Base-by-base conservation (phyloP, 805 yeast genomes). In the Saccharomyces kudriavzevii region DNA sequence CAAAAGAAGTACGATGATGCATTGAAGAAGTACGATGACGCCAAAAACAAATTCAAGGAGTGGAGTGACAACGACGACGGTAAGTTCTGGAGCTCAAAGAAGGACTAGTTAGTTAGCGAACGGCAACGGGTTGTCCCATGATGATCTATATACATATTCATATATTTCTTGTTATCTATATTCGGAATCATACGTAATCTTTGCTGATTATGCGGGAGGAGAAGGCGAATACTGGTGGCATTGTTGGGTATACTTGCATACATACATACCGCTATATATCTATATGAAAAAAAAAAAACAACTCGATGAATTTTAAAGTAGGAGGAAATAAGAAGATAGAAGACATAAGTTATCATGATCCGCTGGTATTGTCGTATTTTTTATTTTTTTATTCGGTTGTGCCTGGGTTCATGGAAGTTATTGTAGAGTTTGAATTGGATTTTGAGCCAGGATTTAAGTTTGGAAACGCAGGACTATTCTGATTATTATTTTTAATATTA, bases 1-100 rank as follows among this genome's bases (percentile, higher is more conserved):
- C 65, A 67, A 58, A 58, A 58, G 40, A 58, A 69, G 40, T 66
- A 66, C 45, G 68, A 68, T 20, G 68, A 60, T 27, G 69, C 69
- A 6, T 51, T 54, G 45, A 49, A 56, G 40, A 57, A 58, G 17
- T 59, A 60, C 53, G 56, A 55, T 6, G 49, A 58, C 0, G 60
- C 64, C 13, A 52, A 52, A 43, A 48, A 58, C 13, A 53, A 55
- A 14, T 50, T 59, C 20, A 49, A 55, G 40, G 65, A 62, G 35
- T 70, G 73, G 74, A 61, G 64, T 4, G 61, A 57, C 48, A 61
- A 66, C 47, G 58, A 60, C 13, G 60, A 64, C 27, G 60, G 60
- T 25, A 68, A 61, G 53, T 61, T 70, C 52, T 65, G 72, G 68
- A 58, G 43, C 43, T 35, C 43, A 8, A 35, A 35, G 17, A 35